Evolutionary conservation across 2,329 filamentous ascomycete genomes (phyloP).

Genomic region (Plenodomus biglobosus): DNA sequence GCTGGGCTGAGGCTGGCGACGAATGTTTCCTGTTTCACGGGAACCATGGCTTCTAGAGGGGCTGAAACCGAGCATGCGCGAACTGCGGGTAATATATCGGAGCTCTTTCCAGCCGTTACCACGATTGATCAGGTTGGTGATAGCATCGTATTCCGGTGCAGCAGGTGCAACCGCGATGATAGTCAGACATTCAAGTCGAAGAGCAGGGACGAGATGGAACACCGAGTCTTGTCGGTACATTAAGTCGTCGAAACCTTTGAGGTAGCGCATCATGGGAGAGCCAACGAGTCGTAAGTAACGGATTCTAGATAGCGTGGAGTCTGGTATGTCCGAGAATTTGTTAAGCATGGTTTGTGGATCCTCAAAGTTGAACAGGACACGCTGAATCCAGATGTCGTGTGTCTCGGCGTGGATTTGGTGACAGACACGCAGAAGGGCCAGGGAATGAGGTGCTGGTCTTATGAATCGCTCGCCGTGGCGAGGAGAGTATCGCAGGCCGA

Average conservation of each 20-base stretch:
- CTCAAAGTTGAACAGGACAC: conserved; percentile 15
- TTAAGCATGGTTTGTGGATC: conserved; percentile 16
- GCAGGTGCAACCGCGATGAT: conserved; percentile 12
- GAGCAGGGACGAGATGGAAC: conserved; percentile 16
- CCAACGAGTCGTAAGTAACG: conserved; percentile 13
- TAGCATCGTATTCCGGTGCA: conserved; percentile 15
- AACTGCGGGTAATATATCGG: conserved; percentile 13
- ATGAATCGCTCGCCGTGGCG: conserved; percentile 14
- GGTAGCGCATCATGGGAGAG: conserved; percentile 17
- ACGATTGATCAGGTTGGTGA: conserved; percentile 15
- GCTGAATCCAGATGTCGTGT: conserved; percentile 15
- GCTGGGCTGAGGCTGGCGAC: conserved; percentile 12
- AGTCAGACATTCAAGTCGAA: conserved; percentile 13
- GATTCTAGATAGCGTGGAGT: conserved; percentile 13
- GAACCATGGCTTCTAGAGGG: conserved; percentile 13
- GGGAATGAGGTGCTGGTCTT: conserved; percentile 14
- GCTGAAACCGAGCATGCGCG: conserved; percentile 17
- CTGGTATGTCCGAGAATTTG: conserved; percentile 9
- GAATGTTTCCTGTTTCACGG: conserved; percentile 13
- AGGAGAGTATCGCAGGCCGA: conserved; percentile 14
- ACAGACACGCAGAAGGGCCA: conserved; percentile 13
- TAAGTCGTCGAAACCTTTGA: conserved; percentile 17
- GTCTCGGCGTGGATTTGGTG: conserved; percentile 15
- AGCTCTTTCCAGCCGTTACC: conserved; percentile 19
- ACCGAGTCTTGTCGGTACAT: conserved; percentile 17